Evolutionary conservation across 352 stramenopile genomes (phyloP), one percentile per base, ranked within the genome.

Genomic region (Phytophthora foliorum): DNA sequence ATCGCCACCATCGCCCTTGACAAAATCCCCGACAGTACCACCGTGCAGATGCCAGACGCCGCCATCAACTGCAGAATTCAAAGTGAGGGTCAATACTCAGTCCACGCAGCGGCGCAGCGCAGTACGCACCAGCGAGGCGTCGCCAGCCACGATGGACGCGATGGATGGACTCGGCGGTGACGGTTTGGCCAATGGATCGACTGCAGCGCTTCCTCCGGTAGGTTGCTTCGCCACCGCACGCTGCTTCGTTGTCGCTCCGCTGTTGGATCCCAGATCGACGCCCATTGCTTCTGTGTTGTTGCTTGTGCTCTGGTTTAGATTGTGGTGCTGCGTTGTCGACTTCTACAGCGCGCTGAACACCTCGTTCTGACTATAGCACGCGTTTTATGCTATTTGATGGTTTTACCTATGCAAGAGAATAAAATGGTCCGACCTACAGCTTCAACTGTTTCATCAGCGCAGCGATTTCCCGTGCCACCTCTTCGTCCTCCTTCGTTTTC

Each of bases 401-500:
- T 32, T 4, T 8, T 42, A 9, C 36, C 36, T 42, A 42, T 42
- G 19, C 10, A 67, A 67, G 11, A n/a, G 58, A 53, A 66, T 58
- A 70, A 41, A n/a, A 48, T 63, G 58, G 49, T 62, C 38, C 57
- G 31, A 22, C 42, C 34, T 61, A 54, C 27, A 77, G 27, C 54
- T 71, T 78, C 45, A 90, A 63, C 59, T 86, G 82, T 64, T 84
- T 84, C 59, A 78, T 72, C 38, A 92, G 66, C 17, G 49, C 60
- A 24, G 69, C 58, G 14, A 88, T 69, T 11, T 88, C 65, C n/a
- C 67, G 55, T 41, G 82, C 67, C 44, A 88, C 78, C 22, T 86
- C 70, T 22, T 81, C 57, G 38, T 93, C 84, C 56, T 93, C 86
- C 27, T 77, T 82, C 17, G 81, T 92, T 44, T 87, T 89, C 24